Conservation (phyloP, 2,329 filamentous ascomycete genomes). For the Hymenoscyphus repandus region DNA sequence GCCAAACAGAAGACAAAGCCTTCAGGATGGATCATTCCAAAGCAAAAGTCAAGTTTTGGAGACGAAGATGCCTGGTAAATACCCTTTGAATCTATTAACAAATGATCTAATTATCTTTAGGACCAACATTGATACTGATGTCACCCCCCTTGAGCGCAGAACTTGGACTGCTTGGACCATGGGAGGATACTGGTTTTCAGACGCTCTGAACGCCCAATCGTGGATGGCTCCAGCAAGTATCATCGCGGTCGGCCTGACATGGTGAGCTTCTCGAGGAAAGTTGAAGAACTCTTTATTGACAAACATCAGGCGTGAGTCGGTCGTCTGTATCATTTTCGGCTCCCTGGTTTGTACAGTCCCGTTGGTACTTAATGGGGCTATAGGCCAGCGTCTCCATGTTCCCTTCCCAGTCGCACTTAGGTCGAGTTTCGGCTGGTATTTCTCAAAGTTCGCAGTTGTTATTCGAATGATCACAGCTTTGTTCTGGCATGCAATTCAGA, state of each 20-base stretch:
- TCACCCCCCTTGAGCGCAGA: constrained; percentile 39
- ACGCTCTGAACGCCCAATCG: constrained; percentile 40
- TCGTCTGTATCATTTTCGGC: constrained; percentile 48
- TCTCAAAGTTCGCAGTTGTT: constrained; percentile 35
- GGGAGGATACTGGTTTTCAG: constrained; percentile 41
- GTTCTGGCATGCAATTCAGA: constrained; percentile 29
- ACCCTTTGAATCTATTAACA: not conserved
- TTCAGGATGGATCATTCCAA: constrained; percentile 38
- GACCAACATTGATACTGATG: constrained; percentile 42
- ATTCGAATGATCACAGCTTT: constrained; percentile 32
- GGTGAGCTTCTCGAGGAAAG: constrained; percentile 21
- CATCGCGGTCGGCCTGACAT: constrained; percentile 40
- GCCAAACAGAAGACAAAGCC: constrained; percentile 32
- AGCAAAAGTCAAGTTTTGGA: constrained; percentile 35
- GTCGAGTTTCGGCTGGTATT: constrained; percentile 41
- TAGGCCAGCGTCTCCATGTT: constrained; percentile 41
- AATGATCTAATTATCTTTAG: constrained; percentile 18
- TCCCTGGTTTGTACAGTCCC: constrained; percentile 49
- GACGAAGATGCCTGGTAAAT: constrained; percentile 32
- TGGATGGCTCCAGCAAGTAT: constrained; percentile 43
- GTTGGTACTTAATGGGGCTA: constrained; percentile 41
- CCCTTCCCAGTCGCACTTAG: constrained; percentile 41
- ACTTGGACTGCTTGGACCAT: constrained; percentile 40
- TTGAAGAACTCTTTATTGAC: not conserved
- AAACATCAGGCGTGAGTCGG: constrained; percentile 17